Evolutionary conservation across 2,329 filamentous ascomycete species (phyloP).

Genomic region (Drechmeria coniospora): DNA sequence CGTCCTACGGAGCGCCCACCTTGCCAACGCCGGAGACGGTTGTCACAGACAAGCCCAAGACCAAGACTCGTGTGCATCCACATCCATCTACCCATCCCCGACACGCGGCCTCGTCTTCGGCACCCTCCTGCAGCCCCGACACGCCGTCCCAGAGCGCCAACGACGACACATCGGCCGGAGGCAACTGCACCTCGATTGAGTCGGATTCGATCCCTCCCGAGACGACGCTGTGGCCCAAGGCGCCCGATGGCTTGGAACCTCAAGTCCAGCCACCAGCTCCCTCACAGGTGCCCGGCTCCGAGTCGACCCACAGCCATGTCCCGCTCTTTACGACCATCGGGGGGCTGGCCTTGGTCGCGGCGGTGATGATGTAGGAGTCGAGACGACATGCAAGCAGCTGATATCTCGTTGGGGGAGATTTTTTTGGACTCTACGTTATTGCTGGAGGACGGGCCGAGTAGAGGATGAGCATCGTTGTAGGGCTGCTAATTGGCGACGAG

Average conservation of each 20-base stretch:
- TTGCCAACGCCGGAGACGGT: too few relatives aligned
- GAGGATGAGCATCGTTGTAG: too few relatives aligned
- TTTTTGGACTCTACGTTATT: too few relatives aligned
- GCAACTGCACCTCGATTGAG: constrained; percentile 4
- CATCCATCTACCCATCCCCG: too few relatives aligned
- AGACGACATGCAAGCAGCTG: too few relatives aligned
- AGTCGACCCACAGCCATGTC: constrained; percentile 9
- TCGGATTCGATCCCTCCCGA: constrained; percentile 7
- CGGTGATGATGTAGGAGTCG: constrained; percentile 9
- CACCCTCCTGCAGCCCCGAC: too few relatives aligned
- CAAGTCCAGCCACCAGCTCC: constrained; percentile 10
- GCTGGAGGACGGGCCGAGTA: too few relatives aligned
- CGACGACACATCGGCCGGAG: constrained; percentile 1
- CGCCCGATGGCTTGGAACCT: constrained; percentile 7
- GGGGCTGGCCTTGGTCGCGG: constrained; percentile 12
- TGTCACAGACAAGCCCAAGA: too few relatives aligned
- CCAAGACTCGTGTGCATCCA: too few relatives aligned
- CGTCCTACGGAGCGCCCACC: constrained; percentile 5
- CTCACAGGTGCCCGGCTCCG: constrained; percentile 13
- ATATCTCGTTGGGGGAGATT: neutral
- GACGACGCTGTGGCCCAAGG: constrained; percentile 9
- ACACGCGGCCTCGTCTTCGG: too few relatives aligned
- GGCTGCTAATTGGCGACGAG: too few relatives aligned
- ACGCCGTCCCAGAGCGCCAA: neutral
- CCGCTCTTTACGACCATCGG: constrained; percentile 9